A percentile compares a stretch with the other conserved stretches of the same genome.
phyloP scores from a whole-genome alignment of 441 rosid genomes.

The Erodium moschatum region DNA sequence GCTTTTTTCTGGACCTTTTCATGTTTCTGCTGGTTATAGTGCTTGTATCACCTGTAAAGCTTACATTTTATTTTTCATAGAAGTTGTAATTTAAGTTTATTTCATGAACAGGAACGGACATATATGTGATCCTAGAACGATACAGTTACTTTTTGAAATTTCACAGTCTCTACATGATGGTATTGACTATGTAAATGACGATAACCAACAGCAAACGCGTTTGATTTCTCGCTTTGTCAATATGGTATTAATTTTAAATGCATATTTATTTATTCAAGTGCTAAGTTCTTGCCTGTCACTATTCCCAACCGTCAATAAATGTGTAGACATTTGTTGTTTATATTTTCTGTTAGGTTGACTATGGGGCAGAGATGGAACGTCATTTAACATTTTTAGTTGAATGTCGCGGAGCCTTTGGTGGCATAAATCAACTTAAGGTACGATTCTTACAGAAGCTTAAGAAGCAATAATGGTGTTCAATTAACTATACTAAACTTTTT shows the following conservation, averaged over 20 bases:
- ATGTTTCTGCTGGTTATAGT: conserved; percentile 11
- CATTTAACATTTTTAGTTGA: conserved; percentile 69
- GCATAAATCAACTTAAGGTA: conserved; percentile 60
- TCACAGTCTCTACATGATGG: conserved; percentile 57
- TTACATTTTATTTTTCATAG: conserved; percentile 10
- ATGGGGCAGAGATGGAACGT: conserved; percentile 50
- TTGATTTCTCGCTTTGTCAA: conserved; percentile 66
- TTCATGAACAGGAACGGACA: conserved; percentile 46
- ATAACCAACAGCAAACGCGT: conserved; percentile 47
- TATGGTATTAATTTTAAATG: conserved; percentile 39
- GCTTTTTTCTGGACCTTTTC: background rate
- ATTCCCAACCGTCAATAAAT: conserved; percentile 17
- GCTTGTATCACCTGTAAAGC: conserved; percentile 13
- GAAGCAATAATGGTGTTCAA: background rate
- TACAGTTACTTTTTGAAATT: conserved; percentile 67
- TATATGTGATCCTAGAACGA: conserved; percentile 44
- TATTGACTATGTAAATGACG: conserved; percentile 54
- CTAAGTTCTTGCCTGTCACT: conserved; percentile 1
- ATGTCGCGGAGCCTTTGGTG: conserved; percentile 70
- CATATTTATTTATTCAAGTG: conserved; percentile 6
- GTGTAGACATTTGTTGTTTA: conserved; percentile 22
- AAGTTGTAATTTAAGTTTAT: conserved; percentile 17
- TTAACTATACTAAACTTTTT: background rate
- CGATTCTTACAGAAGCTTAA: background rate
- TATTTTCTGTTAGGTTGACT: conserved; percentile 55